Base-by-base conservation (phyloP, 805 yeast genomes). In the Candida qinlingensis region DNA sequence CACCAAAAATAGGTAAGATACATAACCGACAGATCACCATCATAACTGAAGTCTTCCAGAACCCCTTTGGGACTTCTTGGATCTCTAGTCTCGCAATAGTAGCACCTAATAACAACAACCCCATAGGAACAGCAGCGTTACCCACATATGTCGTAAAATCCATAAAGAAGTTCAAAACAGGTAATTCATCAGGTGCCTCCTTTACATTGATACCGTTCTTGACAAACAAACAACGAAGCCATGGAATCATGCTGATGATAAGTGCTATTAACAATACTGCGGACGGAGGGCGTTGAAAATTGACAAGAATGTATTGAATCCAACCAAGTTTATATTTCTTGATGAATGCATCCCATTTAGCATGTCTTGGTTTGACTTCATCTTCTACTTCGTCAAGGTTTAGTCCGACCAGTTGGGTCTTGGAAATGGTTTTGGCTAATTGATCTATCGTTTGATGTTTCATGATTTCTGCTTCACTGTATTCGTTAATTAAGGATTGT, bases 81-180 rank as follows among this genome's bases (percentile, higher is more conserved):
- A 90, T 65, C 52, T 79, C 69, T 45, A 92, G 73, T 42, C 97
- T 70, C 1, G 96, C 86, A 39, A 92, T 80, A 2, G 96, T 89
- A 13, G 92, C 96, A 2, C 98, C 98, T 30, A 92, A 66, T 50
- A 92, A 61, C 41, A 88, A 63, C 51, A 92, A 70, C 0, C 97
- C 98, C 49, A 88, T 66, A 1, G 97, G 98, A 34, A 92, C 96
- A 44, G 87, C 80, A 0, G 97, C 97, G 29, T 80, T 80, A 0
- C 96, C 96, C 7, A 92, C 70, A 61, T 92, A 92, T 3, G 78
- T 62, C 0, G 92, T 74, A 54, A 83, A 80, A 61, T 92, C 96
- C 80, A 92, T 86, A 5, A 91, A 48, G 54, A 91, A 91, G 35
- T 88, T 88, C 31, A 92, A 71, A 0, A 95, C 91, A 0, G 97